phyloP scores from a whole-genome alignment of 345 rosid genomes.

The Euclidium syriacum region DNA sequence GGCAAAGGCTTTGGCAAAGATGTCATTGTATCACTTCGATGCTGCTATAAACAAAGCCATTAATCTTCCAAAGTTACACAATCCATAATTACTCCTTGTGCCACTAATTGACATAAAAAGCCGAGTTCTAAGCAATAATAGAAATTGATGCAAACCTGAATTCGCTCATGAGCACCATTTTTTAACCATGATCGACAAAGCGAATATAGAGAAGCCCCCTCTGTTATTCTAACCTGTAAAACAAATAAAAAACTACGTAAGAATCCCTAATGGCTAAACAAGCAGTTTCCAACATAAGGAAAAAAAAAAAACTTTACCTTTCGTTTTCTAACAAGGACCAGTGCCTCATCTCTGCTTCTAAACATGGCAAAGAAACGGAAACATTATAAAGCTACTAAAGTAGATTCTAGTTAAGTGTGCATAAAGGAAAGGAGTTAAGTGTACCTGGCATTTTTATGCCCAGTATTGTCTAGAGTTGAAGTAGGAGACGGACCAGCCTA shows the following conservation, averaged over 20 bases:
- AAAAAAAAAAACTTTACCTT: conserved; percentile 42
- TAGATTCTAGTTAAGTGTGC: background rate
- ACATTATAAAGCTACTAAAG: background rate
- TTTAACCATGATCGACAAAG: conserved; percentile 94
- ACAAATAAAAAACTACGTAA: conserved; percentile 4
- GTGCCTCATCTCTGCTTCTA: conserved; percentile 46
- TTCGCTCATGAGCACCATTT: conserved; percentile 71
- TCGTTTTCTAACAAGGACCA: conserved; percentile 49
- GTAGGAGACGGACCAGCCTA: conserved; percentile 57
- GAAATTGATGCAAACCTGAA: conserved; percentile 42
- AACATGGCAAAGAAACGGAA: conserved; percentile 20
- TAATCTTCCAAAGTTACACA: background rate
- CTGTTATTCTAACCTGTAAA: conserved; percentile 66
- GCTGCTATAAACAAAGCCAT: conserved; percentile 40
- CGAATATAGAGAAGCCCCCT: conserved; percentile 72
- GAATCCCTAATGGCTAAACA: background rate
- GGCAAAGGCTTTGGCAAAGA: conserved; percentile 82
- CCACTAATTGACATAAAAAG: background rate
- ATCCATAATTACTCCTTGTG: background rate
- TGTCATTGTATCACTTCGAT: conserved; percentile 42
- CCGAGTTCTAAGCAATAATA: background rate
- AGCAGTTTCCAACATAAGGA: background rate
- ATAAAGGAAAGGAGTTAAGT: background rate
- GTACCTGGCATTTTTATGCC: conserved; percentile 53
- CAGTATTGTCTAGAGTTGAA: conserved; percentile 51